These are phyloP conservation scores for Clarireedia paspali DNA, from an alignment of 2,329 filamentous ascomycete species.

Conservation along the genomic window DNA sequence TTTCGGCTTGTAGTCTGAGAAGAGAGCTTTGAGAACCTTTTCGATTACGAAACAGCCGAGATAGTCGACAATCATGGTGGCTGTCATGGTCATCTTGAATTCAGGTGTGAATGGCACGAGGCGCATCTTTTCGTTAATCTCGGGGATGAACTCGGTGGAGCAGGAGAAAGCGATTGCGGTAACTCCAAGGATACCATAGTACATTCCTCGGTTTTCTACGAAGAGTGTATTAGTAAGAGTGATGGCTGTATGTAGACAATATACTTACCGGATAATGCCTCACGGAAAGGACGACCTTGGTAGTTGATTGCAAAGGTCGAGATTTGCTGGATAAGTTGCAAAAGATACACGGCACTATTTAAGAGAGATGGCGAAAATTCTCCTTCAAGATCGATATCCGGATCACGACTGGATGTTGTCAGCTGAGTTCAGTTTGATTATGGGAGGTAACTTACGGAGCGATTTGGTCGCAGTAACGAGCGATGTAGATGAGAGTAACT, in stretches of 20 bases:
- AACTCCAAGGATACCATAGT: slow-evolving; percentile 88
- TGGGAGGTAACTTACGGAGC: slow-evolving; percentile 60
- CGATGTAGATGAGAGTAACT: slow-evolving; percentile 86
- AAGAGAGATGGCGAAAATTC: slow-evolving; percentile 90
- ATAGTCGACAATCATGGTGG: slow-evolving; percentile 82
- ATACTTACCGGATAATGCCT: slow-evolving; percentile 63
- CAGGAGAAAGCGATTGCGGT: slow-evolving; percentile 88
- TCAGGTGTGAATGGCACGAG: slow-evolving; percentile 83
- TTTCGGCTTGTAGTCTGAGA: slow-evolving; percentile 87
- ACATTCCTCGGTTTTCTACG: slow-evolving; percentile 79
- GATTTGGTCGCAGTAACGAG: slow-evolving; percentile 75
- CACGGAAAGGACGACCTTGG: slow-evolving; percentile 94
- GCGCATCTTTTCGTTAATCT: slow-evolving; percentile 88
- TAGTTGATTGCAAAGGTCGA: slow-evolving; percentile 99
- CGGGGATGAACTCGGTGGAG: slow-evolving; percentile 89
- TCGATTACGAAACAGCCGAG: slow-evolving; percentile 82
- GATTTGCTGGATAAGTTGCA: slow-evolving; percentile 97
- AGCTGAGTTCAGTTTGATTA: slow-evolving; percentile 10
- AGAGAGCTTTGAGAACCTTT: slow-evolving; percentile 72
- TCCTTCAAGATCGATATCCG: slow-evolving; percentile 80
- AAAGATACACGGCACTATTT: slow-evolving; percentile 93
- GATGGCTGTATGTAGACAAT: neutral
- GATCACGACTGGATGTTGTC: slow-evolving; percentile 37
- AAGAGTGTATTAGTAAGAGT: slow-evolving; percentile 8
- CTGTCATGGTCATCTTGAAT: slow-evolving; percentile 82